Conservation (phyloP, 805 yeast genomes). For the Sugiyamaella lignohabitans region DNA sequence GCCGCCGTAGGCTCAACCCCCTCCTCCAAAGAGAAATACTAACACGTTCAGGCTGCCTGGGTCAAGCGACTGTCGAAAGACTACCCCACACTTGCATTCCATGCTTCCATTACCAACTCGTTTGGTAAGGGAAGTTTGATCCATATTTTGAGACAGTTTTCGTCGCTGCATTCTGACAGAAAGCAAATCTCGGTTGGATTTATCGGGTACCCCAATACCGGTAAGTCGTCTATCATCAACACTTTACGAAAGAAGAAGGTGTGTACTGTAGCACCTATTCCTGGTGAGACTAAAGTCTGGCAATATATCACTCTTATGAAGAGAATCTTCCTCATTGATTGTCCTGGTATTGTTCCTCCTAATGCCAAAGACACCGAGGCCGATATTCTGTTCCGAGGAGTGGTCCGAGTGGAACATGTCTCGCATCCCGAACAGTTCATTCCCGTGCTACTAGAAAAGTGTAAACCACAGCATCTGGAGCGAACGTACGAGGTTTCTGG, state of each 20-base stretch:
- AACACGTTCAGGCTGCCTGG: conserved; percentile 86
- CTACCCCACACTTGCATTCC: conserved; percentile 94
- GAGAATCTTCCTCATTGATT: conserved; percentile 88
- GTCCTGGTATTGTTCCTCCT: conserved; percentile 99
- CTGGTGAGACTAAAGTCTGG: conserved; percentile 99
- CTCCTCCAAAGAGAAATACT: conserved; percentile 23
- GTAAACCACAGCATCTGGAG: conserved; percentile 85
- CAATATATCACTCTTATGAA: conserved; percentile 97
- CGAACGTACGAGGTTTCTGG: conserved; percentile 93
- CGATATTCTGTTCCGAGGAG: conserved; percentile 92
- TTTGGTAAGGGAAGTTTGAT: conserved; percentile 96
- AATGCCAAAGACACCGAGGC: conserved; percentile 82
- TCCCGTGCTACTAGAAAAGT: conserved; percentile 75
- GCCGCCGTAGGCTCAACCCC: too few relatives aligned
- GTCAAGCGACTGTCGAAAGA: conserved; percentile 88
- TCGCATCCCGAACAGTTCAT: conserved; percentile 92
- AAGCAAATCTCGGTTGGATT: conserved; percentile 96
- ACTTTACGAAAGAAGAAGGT: conserved; percentile 92
- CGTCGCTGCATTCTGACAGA: conserved; percentile 83
- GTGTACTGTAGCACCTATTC: conserved; percentile 95
- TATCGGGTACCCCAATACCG: conserved; percentile 98
- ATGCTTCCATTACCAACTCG: conserved; percentile 94
- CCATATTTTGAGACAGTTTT: conserved; percentile 87
- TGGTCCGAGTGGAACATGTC: conserved; percentile 97
- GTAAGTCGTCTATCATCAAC: conserved; percentile 92